phyloP scores from a whole-genome alignment of 352 stramenopile species.

The Phytopythium kandeliae region DNA sequence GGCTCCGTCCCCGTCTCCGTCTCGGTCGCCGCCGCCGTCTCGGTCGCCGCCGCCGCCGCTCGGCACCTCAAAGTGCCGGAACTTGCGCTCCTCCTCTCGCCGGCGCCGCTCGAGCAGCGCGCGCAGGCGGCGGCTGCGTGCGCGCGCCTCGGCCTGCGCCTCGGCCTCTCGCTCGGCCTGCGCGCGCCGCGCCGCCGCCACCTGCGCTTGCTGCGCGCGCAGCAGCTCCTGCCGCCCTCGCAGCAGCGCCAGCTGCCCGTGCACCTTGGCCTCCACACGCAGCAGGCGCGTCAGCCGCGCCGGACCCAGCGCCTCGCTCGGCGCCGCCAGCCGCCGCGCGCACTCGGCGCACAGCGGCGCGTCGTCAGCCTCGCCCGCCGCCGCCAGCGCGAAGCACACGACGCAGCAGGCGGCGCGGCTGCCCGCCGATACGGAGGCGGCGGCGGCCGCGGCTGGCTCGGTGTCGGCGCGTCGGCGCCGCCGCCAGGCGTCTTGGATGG shows the following conservation, averaged over 20 bases:
- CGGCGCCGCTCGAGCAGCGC: constrained; percentile 29
- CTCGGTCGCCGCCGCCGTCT: neutral
- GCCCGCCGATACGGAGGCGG: no score
- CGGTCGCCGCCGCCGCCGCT: neutral
- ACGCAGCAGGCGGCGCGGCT: constrained; percentile 24
- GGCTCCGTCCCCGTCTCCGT: neutral
- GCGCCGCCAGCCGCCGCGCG: constrained; percentile 12
- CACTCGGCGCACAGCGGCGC: constrained; percentile 27
- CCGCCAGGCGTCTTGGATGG: constrained; percentile 12
- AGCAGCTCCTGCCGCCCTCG: constrained; percentile 38
- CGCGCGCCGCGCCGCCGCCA: constrained; percentile 26
- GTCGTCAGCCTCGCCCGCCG: constrained; percentile 6
- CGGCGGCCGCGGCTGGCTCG: no score
- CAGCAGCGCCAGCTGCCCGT: constrained; percentile 44
- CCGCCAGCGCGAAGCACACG: constrained; percentile 24
- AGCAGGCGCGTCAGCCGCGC: constrained; percentile 45
- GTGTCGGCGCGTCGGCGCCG: neutral
- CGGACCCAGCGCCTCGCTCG: constrained; percentile 9
- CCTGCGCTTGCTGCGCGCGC: constrained; percentile 33
- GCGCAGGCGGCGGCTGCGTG: constrained; percentile 31
- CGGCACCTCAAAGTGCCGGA: constrained; percentile 15
- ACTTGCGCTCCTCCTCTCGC: constrained; percentile 41
- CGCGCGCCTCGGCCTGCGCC: constrained; percentile 23
- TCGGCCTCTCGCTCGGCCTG: constrained; percentile 24
- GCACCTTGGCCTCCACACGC: constrained; percentile 49